Base-by-base conservation (phyloP, 1,284 basidiomycete species). In the Fomitiporia mediterranea region DNA sequence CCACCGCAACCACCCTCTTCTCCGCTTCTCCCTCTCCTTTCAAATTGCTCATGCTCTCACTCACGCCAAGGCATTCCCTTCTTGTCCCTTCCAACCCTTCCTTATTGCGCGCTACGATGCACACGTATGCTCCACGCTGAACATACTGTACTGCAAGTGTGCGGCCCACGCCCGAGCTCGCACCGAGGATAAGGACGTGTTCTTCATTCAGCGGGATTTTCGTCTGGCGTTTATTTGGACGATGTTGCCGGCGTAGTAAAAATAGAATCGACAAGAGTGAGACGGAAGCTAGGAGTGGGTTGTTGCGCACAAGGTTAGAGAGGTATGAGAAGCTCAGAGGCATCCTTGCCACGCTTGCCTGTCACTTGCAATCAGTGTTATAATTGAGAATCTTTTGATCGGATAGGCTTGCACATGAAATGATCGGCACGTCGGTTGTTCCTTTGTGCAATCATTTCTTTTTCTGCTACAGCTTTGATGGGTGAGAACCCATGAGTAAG, bases 161-260 rank as follows among this genome's bases (percentile, higher is more conserved):
- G 52, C 81, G 78, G 2, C 94, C 94, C n/a, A 95, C 84, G 0
- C 94, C 92, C 42, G 84, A 86, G 5, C 88, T 87, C 1, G 87
- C 91, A 15, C 93, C 92, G 27, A 95, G 72, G 56, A 95, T 76
- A 9, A 94, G 69, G 4, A 94, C 86, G 1, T 89, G 82, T 66
- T 94, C 91, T 6, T 74, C 58, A 5, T 53, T 54, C 3, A 70
- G 71, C 9, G 66, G 63, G 53, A 81, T 62, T 51, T 68, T 51
- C 28, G 60, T 61, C 38, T 67, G 68, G 15, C 73, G 52, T 2
- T 15, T 28, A 4, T 15, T 9, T 11, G 15, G 15, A 21, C 21
- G 25, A 9, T 13, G 11, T 8, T 19, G 43, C 11, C 35, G 42
- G 19, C n/a, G 39, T 17, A 47, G 13, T 2, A 38, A 32, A 34